These are phyloP conservation scores for Botrytis sinoallii DNA, from an alignment of 2,329 filamentous ascomycete genomes.

Conservation along the genomic window DNA sequence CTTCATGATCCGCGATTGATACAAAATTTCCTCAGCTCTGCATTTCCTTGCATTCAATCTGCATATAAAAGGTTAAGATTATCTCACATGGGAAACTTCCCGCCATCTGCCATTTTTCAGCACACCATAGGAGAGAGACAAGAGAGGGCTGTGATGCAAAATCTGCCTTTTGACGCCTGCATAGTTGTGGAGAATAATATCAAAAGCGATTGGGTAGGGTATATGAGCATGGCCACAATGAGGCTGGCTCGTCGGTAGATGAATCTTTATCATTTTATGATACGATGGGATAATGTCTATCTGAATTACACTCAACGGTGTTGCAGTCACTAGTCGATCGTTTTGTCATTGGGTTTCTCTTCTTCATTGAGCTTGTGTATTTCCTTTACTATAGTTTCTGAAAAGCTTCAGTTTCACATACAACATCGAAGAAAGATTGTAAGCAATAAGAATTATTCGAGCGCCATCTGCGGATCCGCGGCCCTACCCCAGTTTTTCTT, in stretches of 20 bases:
- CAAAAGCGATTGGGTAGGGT: constrained; percentile 2
- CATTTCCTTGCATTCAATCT: constrained; percentile 9
- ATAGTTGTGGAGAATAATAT: constrained; percentile 4
- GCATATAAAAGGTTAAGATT: constrained; percentile 12
- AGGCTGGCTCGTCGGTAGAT: constrained; percentile 10
- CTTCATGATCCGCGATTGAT: constrained; percentile 5
- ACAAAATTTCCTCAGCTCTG: not conserved
- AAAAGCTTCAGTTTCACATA: constrained; percentile 7
- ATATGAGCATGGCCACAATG: constrained; percentile 14
- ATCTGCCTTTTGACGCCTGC: constrained; percentile 10
- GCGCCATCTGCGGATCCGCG: constrained; percentile 9
- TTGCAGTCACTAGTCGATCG: constrained; percentile 1
- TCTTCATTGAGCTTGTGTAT: not conserved
- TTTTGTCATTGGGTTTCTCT: not conserved
- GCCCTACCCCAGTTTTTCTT: not conserved
- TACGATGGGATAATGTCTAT: constrained; percentile 5
- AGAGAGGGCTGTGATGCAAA: constrained; percentile 1
- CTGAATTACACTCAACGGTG: constrained; percentile 4
- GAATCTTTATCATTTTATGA: constrained; percentile 11
- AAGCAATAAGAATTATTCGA: not conserved
- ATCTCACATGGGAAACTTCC: constrained; percentile 1
- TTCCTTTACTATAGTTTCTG: not conserved
- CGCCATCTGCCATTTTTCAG: not conserved
- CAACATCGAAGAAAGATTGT: not conserved
- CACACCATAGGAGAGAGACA: not conserved